Evolutionary conservation across 2,329 filamentous ascomycete genomes (phyloP), one percentile per base, ranked within the genome.

Genomic region (Fusarium sp.): DNA sequence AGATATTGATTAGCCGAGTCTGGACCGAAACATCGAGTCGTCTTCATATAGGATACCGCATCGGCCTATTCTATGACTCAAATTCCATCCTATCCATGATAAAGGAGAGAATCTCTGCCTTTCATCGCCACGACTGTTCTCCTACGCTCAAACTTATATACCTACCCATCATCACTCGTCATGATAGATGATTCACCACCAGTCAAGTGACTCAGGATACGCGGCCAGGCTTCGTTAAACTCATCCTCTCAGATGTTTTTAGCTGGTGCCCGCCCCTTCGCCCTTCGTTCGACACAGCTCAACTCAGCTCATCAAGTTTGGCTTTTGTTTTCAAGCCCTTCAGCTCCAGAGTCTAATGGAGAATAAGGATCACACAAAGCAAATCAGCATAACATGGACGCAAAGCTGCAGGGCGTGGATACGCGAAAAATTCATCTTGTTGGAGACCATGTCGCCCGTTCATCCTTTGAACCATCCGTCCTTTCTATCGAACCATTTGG

Each of bases 351-450:
- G 18, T 30, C 11, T n/a, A 15, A 46, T 25, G 29, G n/a, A 51
- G 5, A 27, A 20, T 6, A 27, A 24, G 4, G 8, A 25, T 51
- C 22, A 58, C n/a, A 43, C 13, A 51, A 13, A 41, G 20, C 20
- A 16, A 20, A 30, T 40, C 34, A 54, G n/a, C 7, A 22, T n/a
- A 20, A 54, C 10, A 58, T 27, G 38, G 5, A 41, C 8, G 27
- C 53, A 60, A 55, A 62, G 43, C 20, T 40, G 47, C 30, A 62
- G 52, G 38, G 49, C 45, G 48, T 41, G 43, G 45, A 61, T 58
- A 51, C 52, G 68, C 68, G 53, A 64, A 71, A 72, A 71, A 74
- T 70, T 69, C 69, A 68, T 73, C 62, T 73, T 74, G 66, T 74
- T 75, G 57, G 63, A 70, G 72, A 68, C 72, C 62, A 72, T 67